These are phyloP conservation scores for Ophiocordyceps camponoti-leonardi DNA, from an alignment of 2,329 filamentous ascomycete species.

Conservation along the genomic window DNA sequence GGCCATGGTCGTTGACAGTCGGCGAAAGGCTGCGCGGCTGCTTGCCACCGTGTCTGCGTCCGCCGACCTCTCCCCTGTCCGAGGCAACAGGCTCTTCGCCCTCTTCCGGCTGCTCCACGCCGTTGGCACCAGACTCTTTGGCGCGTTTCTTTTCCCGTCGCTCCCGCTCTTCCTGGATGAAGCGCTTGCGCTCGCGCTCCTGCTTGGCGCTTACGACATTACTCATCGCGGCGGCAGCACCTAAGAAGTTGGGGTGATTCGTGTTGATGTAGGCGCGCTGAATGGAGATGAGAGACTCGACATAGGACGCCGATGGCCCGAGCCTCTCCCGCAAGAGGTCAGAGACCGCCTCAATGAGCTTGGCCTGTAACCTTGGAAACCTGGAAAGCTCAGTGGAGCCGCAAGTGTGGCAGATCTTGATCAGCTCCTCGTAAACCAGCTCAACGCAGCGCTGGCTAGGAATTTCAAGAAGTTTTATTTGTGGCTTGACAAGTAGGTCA, in stretches of 20 bases:
- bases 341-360: conserved; percentile 95
- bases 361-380: conserved; percentile 84
- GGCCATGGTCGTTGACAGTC: conserved; percentile 51
- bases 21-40: conserved; percentile 68
- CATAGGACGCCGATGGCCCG: conserved; percentile 76
- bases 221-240: conserved; percentile 92
- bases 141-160: conserved; percentile 67
- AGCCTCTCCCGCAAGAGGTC: conserved; percentile 85
- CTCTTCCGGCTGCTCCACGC: conserved; percentile 52
- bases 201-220: conserved; percentile 91
- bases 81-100: conserved; percentile 31
- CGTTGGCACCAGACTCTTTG: conserved; percentile 75
- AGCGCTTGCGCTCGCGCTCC: conserved; percentile 71
- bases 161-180: conserved; percentile 69
- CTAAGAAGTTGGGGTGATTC: conserved; percentile 96
- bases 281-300: conserved; percentile 92
- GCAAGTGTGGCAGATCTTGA: conserved; percentile 98
- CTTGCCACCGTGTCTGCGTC: conserved; percentile 15
- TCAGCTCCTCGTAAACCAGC: conserved; percentile 94
- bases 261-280: conserved; percentile 98
- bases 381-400: conserved; percentile 85
- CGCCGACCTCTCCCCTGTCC: conserved; percentile 36
- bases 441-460: conserved; percentile 95
- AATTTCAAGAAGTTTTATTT: conserved; percentile 91
- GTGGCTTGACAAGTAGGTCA: conserved; percentile 91